phyloP scores from a whole-genome alignment of 2,329 filamentous ascomycete species.

The Pseudocercospora macadamiae region DNA sequence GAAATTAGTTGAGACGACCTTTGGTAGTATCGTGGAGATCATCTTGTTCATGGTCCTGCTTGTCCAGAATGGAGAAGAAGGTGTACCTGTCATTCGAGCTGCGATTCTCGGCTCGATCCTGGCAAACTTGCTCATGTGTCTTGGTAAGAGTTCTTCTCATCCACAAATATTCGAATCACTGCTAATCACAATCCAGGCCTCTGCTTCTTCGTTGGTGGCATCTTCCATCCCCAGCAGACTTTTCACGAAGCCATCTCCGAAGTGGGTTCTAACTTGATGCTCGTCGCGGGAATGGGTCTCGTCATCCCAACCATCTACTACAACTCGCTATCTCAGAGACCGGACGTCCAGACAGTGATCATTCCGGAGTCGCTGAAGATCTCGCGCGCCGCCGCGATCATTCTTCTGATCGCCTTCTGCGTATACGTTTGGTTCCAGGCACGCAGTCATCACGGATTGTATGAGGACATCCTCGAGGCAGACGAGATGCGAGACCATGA shows the following conservation, averaged over 20 bases:
- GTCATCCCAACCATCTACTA: conserved; percentile 59
- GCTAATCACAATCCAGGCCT: conserved; percentile 39
- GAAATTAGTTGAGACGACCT: conserved; percentile 46
- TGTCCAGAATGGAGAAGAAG: conserved; percentile 28
- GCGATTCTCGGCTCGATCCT: conserved; percentile 82
- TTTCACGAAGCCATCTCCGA: conserved; percentile 80
- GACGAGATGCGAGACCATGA: conserved; percentile 72
- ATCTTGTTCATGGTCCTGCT: conserved; percentile 79
- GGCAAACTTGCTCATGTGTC: conserved; percentile 77
- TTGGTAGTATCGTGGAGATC: conserved; percentile 78
- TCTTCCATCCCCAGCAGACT: conserved; percentile 67
- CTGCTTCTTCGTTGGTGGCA: conserved; percentile 78
- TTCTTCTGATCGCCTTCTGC: conserved; percentile 70
- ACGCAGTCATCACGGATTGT: conserved; percentile 75
- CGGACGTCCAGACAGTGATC: conserved; percentile 47
- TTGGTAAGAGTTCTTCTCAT: conserved; percentile 55
- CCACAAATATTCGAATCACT: not conserved
- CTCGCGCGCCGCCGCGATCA: conserved; percentile 70
- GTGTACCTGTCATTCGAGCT: conserved; percentile 68
- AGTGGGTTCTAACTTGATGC: conserved; percentile 73
- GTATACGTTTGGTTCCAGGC: conserved; percentile 71
- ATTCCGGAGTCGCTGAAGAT: conserved; percentile 62
- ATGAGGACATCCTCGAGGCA: conserved; percentile 71
- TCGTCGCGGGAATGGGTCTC: conserved; percentile 68
- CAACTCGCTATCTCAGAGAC: conserved; percentile 35